Percentiles rank a stretch among this genome's conserved stretches.
These are phyloP conservation scores for Hansenula anomala DNA, from an alignment of 1,139 yeast genomes.

Conservation along the genomic window DNA sequence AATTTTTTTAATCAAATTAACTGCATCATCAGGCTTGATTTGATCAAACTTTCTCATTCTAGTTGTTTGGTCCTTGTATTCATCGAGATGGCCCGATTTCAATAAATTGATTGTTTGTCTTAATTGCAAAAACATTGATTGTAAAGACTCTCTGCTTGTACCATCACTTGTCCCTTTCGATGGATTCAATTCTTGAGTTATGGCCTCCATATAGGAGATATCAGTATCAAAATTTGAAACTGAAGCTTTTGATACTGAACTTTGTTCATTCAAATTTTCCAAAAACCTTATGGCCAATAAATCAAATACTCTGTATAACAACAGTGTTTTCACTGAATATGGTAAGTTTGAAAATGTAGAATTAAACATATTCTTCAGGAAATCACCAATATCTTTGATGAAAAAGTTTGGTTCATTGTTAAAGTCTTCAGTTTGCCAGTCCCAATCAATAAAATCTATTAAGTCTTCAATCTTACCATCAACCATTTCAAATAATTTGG, in stretches of 20 bases:
- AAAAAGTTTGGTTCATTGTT: slow-evolving; percentile 68
- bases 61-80: slow-evolving; percentile 46
- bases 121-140: slow-evolving; percentile 53
- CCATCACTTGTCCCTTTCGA: slow-evolving; percentile 6
- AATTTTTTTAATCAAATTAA: slow-evolving; percentile 39
- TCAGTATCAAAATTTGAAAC: slow-evolving; percentile 60
- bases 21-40: slow-evolving; percentile 56
- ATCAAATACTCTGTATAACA: slow-evolving; percentile 84
- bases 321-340: slow-evolving; percentile 66
- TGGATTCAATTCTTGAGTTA: slow-evolving; percentile 39
- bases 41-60: slow-evolving; percentile 60
- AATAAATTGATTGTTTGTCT: slow-evolving; percentile 59
- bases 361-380: slow-evolving; percentile 78
- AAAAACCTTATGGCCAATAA: slow-evolving; percentile 72
- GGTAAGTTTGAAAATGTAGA: slow-evolving; percentile 87
- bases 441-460: slow-evolving; percentile 80
- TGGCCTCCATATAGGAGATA: slow-evolving; percentile 51
- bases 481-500: slow-evolving; percentile 72
- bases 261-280: slow-evolving; percentile 50
- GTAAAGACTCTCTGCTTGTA: slow-evolving; percentile 28
- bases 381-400: slow-evolving; percentile 82
- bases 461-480: slow-evolving; percentile 77
- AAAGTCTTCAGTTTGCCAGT: slow-evolving; percentile 58
- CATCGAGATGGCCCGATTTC: slow-evolving; percentile 44
- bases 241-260: slow-evolving; percentile 34